phyloP scores from a whole-genome alignment of 2,329 filamentous ascomycete genomes.

The Juglanconis sp. region DNA sequence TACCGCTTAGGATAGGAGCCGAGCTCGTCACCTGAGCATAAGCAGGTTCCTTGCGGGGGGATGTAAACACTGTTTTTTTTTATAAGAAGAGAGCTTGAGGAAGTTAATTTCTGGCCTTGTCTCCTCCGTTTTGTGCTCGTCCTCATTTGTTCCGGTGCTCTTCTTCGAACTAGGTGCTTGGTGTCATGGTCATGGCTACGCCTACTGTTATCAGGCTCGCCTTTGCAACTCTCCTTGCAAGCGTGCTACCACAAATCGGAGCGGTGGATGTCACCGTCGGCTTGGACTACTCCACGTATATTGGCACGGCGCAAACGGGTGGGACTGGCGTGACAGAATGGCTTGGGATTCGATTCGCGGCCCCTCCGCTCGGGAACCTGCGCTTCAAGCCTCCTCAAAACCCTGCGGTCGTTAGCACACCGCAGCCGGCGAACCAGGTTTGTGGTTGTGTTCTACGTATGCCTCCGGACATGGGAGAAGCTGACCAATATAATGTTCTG shows the following conservation, averaged over 20 bases:
- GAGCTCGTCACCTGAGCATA: too few species aligned
- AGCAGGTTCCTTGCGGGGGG: too few species aligned
- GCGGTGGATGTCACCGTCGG: slow-evolving; percentile 10
- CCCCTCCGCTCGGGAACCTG: slow-evolving; percentile 60
- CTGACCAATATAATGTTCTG: slow-evolving; percentile 27
- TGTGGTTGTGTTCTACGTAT: not conserved
- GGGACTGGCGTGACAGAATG: slow-evolving; percentile 14
- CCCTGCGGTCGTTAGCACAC: slow-evolving; percentile 42
- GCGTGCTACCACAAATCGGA: not conserved
- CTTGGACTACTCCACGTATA: slow-evolving; percentile 16
- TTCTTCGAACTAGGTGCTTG: not conserved
- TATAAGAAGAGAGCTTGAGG: too few species aligned
- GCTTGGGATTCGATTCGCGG: slow-evolving; percentile 72
- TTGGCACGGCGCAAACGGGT: slow-evolving; percentile 9
- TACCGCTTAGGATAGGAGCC: too few species aligned
- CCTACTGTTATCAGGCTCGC: not conserved
- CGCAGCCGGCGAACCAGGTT: slow-evolving; percentile 52
- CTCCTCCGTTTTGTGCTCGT: not conserved
- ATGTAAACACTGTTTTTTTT: too few species aligned
- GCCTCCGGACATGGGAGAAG: slow-evolving; percentile 47
- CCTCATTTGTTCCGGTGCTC: not conserved
- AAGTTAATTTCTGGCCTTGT: too few species aligned
- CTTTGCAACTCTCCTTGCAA: not conserved
- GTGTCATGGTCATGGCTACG: not conserved
- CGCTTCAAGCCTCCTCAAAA: slow-evolving; percentile 66